Conservation (phyloP, 768 basidiomycete species). For the Nidula microcarpa region DNA sequence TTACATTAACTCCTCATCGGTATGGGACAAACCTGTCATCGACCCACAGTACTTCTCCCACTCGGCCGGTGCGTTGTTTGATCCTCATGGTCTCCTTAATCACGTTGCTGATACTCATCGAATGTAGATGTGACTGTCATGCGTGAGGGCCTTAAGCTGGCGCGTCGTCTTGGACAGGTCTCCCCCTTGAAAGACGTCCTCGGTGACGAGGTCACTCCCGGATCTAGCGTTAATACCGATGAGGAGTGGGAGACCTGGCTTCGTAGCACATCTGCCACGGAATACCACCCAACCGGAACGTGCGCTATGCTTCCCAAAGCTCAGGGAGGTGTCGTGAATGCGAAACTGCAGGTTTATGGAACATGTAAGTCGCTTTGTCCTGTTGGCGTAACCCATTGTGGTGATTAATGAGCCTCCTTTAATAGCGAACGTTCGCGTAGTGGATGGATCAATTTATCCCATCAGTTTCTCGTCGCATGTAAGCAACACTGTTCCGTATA, state of each 20-base stretch:
- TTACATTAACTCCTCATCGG: constrained; percentile 49
- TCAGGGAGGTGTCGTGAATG: constrained; percentile 11
- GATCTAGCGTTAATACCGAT: constrained; percentile 43
- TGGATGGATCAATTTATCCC: constrained; percentile 56
- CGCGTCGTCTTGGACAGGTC: constrained; percentile 43
- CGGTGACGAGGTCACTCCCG: constrained; percentile 46
- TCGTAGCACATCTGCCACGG: constrained; percentile 26
- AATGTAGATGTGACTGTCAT: constrained; percentile 32
- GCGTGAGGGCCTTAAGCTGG: constrained; percentile 53
- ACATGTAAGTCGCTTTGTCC: neutral
- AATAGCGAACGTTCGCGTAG: constrained; percentile 50
- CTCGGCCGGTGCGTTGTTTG: constrained; percentile 26
- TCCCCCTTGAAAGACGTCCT: constrained; percentile 39
- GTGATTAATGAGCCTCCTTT: neutral
- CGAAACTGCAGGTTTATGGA: constrained; percentile 9
- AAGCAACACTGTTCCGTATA: neutral
- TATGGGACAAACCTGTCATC: constrained; percentile 55
- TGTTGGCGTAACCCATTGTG: neutral
- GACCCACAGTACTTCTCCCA: constrained; percentile 59
- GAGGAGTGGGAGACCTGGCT: constrained; percentile 50
- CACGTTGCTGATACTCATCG: neutral
- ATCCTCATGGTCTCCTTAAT: neutral
- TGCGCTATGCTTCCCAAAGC: constrained; percentile 9
- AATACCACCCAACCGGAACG: constrained; percentile 44
- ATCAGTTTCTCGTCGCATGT: constrained; percentile 31